These are phyloP conservation scores for Cladosporium sp. DNA, from an alignment of 2,329 filamentous ascomycete genomes.

Conservation along the genomic window DNA sequence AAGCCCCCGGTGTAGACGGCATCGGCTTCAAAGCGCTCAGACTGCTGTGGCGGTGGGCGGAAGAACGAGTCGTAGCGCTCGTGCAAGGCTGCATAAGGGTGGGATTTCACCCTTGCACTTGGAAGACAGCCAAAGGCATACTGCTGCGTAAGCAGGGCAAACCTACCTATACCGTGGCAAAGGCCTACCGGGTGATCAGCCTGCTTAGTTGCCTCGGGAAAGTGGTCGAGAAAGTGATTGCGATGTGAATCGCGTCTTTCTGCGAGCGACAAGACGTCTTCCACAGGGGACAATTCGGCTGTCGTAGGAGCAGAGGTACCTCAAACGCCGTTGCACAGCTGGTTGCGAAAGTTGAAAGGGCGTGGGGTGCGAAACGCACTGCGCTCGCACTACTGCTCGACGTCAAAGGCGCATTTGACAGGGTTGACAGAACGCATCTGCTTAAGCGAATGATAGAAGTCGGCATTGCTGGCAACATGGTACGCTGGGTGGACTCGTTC, in stretches of 20 bases:
- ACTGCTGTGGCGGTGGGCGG: neutral
- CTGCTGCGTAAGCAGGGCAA: neutral
- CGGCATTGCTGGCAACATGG: neutral
- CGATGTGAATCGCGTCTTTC: neutral
- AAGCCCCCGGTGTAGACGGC: neutral
- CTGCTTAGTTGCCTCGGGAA: too few species aligned
- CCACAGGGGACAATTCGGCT: neutral
- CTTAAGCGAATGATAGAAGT: neutral
- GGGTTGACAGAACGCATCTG: too few species aligned
- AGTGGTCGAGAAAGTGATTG: too few species aligned
- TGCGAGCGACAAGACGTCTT: neutral
- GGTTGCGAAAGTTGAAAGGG: too few species aligned
- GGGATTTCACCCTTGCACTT: neutral
- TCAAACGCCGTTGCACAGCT: too few species aligned
- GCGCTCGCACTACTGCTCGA: too few species aligned
- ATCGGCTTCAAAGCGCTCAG: neutral
- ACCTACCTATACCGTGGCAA: neutral
- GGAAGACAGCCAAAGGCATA: neutral
- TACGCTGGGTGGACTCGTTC: slow-evolving; percentile 3
- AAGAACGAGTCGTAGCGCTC: neutral
- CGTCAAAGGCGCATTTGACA: too few species aligned
- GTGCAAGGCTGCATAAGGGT: neutral
- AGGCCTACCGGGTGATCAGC: neutral
- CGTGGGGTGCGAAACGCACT: too few species aligned
- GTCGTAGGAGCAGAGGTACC: too few species aligned